Conservation (phyloP, 2,329 filamentous ascomycete genomes). For the Seiridium cupressi region DNA sequence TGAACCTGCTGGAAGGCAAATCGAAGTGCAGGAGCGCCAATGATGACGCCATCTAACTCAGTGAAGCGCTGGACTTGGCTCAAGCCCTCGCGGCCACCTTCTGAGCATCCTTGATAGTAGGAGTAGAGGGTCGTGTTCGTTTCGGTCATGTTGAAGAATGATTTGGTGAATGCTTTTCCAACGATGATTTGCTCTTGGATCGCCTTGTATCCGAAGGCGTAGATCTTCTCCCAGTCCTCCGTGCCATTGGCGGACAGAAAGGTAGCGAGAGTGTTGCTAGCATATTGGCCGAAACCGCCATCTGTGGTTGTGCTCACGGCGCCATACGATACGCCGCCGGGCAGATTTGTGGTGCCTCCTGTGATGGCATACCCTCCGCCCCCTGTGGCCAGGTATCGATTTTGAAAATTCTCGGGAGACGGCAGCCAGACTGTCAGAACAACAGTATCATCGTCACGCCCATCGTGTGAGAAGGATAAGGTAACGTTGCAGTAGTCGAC, state of each 20-base stretch:
- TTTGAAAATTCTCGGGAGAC: constrained; percentile 34
- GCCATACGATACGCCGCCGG: constrained; percentile 38
- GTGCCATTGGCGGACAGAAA: constrained; percentile 46
- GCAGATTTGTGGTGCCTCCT: constrained; percentile 25
- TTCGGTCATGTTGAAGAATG: constrained; percentile 32
- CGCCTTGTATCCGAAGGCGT: constrained; percentile 51
- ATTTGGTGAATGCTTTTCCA: constrained; percentile 39
- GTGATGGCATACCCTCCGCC: constrained; percentile 42
- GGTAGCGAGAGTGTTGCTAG: constrained; percentile 33
- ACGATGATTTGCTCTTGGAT: constrained; percentile 49
- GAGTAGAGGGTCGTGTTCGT: constrained; percentile 34
- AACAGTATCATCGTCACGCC: constrained; percentile 19
- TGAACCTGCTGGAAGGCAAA: constrained; percentile 40
- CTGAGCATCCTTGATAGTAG: constrained; percentile 50
- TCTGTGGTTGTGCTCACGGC: constrained; percentile 38
- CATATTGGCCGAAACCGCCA: constrained; percentile 42
- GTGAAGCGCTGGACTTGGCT: constrained; percentile 39
- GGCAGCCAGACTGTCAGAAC: constrained; percentile 33
- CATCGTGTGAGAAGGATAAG: constrained; percentile 31
- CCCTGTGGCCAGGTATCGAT: constrained; percentile 42
- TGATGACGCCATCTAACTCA: constrained; percentile 42
- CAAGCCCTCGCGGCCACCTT: constrained; percentile 27
- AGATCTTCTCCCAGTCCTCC: constrained; percentile 46
- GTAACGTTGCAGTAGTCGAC: constrained; percentile 32
- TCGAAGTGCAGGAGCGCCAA: constrained; percentile 45